Conservation (phyloP, 129 eudicot genomes). For the Saposhnikovia divaricata region DNA sequence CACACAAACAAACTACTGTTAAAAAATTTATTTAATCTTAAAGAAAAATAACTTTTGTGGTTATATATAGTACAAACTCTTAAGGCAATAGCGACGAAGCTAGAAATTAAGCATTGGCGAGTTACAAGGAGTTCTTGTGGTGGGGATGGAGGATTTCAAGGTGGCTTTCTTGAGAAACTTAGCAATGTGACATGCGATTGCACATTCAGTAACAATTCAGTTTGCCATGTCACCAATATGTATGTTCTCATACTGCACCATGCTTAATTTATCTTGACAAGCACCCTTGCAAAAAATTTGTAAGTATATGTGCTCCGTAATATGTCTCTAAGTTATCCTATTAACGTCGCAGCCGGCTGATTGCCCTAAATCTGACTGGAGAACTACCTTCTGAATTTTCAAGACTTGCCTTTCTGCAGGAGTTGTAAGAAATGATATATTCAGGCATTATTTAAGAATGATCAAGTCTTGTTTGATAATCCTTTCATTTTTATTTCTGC, state of each 20-base stretch:
- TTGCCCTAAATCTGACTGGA: not conserved
- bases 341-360: not conserved
- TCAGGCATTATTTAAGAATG: not conserved
- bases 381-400: not conserved
- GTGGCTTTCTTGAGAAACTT: not conserved
- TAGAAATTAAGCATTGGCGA: constrained; percentile 39
- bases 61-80: constrained; percentile 44
- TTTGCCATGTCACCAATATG: constrained; percentile 75
- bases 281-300: constrained; percentile 14
- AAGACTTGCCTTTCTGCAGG: not conserved
- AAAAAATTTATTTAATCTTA: not conserved
- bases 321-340: not conserved
- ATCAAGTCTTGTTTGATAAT: not conserved
- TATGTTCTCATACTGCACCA: constrained; percentile 17
- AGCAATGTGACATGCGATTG: constrained; percentile 64
- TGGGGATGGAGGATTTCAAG: constrained; percentile 21
- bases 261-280: not conserved
- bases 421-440: not conserved
- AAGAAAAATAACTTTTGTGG: constrained; percentile 5
- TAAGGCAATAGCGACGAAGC: constrained; percentile 38
- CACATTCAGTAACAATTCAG: constrained; percentile 34
- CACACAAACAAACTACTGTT: too few relatives aligned
- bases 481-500: too few relatives aligned
- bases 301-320: too few relatives aligned
- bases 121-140: constrained; percentile 38